Evolutionary conservation across 495 filamentous ascomycete genomes (phyloP).

Genomic region (Daldinia bambusicola): DNA sequence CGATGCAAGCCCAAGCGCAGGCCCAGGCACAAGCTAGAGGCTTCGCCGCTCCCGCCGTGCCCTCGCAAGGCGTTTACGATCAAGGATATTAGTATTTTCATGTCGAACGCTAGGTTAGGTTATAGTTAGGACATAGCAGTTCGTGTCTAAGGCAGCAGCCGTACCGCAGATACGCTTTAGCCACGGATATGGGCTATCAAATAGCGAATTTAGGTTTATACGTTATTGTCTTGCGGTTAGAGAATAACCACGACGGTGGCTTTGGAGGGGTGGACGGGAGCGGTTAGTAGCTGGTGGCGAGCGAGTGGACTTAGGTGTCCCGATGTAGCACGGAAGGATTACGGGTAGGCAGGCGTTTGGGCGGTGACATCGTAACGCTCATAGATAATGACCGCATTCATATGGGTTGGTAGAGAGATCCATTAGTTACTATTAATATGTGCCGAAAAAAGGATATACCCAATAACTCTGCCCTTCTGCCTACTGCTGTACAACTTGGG

Average conservation of each 20-base stretch:
- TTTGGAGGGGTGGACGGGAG: not conserved
- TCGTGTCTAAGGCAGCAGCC: not conserved
- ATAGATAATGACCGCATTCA: slow-evolving; percentile 39
- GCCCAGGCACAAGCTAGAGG: slow-evolving; percentile 45
- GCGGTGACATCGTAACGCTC: slow-evolving; percentile 13
- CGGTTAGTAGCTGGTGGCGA: slow-evolving; percentile 5
- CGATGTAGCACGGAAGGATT: slow-evolving; percentile 10
- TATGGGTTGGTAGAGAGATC: slow-evolving; percentile 21
- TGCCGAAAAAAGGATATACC: slow-evolving; percentile 24
- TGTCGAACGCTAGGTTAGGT: not conserved
- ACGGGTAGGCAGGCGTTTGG: slow-evolving; percentile 22
- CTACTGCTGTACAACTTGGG: not conserved
- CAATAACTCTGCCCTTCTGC: slow-evolving; percentile 1
- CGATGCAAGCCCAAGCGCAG: slow-evolving; percentile 48
- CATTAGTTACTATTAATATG: slow-evolving; percentile 23
- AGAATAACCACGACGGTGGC: slow-evolving; percentile 5
- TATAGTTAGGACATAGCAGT: slow-evolving; percentile 33
- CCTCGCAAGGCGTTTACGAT: slow-evolving; percentile 47
- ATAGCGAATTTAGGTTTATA: slow-evolving; percentile 1
- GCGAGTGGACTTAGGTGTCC: slow-evolving; percentile 1
- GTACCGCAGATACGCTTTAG: not conserved
- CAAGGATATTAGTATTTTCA: slow-evolving; percentile 39
- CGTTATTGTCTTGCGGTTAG: not conserved
- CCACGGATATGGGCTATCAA: slow-evolving; percentile 2
- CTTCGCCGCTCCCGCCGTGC: slow-evolving; percentile 46